Conservation (phyloP, 345 rosid genomes). For the Moricandia moricandioides region DNA sequence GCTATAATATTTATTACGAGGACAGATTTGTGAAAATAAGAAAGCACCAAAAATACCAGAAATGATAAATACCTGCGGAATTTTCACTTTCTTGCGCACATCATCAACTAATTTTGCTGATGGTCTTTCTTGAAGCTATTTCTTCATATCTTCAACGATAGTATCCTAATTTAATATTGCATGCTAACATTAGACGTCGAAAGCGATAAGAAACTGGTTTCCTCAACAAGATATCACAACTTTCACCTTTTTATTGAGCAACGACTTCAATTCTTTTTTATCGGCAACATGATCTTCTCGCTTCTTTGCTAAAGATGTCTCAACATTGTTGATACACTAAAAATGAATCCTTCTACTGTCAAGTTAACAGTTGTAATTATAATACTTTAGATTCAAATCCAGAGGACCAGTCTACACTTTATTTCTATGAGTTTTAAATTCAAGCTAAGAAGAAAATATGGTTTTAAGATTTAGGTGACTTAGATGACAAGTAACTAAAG, state of each 20-base stretch:
- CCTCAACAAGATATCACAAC: neutral
- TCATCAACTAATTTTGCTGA: constrained; percentile 90
- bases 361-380: too few species aligned
- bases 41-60: neutral
- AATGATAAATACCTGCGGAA: constrained; percentile 67
- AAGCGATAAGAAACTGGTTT: neutral
- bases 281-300: constrained; percentile 78
- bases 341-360: too few species aligned
- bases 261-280: constrained; percentile 68
- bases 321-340: too few species aligned
- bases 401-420: too few species aligned
- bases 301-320: constrained; percentile 69
- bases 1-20: too few species aligned
- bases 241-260: constrained; percentile 73
- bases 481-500: too few species aligned
- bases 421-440: too few species aligned
- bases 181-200: constrained; percentile 15
- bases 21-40: neutral
- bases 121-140: constrained; percentile 91
- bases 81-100: constrained; percentile 93
- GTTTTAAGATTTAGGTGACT: too few species aligned
- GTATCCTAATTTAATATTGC: constrained; percentile 50
- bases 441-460: too few species aligned
- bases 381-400: too few species aligned
- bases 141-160: constrained; percentile 80